Evolutionary conservation across 257 asterid genomes (phyloP), one percentile per base, ranked within the genome.

Genomic region (Coffea eugenioides): DNA sequence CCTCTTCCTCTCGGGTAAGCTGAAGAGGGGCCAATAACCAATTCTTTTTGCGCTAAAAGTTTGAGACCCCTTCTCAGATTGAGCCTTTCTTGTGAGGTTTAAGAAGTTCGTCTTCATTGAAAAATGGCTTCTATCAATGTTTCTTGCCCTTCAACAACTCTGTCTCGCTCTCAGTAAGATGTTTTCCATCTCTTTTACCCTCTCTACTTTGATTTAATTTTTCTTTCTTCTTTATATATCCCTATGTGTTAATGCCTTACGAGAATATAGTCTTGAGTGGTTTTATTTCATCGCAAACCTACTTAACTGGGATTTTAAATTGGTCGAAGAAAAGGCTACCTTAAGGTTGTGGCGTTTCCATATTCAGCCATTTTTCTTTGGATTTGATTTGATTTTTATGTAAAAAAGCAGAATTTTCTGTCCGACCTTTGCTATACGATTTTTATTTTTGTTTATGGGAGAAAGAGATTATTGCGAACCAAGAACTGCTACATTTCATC

Each of bases 41-140:
- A 6, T 57, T 76, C 15, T 5, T 70, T 31, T n/a, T 54, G 48
- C 74, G 62, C 65, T 56, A 76, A 69, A 69, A 39, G 52, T 34
- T 48, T 68, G 36, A 10, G 12, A 10, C 46, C 51, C 31, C 56
- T 70, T 20, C 52, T 4, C 69, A 54, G 45, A 14, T 57, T 74
- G 2, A 49, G 15, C 77, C 46, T 20, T 23, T 15, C 13, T 71
- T 71, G 59, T 48, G 59, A 0, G 39, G 16, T 39, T 61, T 23
- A 74, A 18, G 51, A 43, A 59, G 56, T 84, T 66, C 14, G 82
- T 66, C 71, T 83, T 12, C 15, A 48, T 74, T 49, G 23, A 76
- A 39, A 9, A 71, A 94, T 92, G 98, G 92, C 97, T 82, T 87
- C 98, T 43, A 76, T 92, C 69, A 88, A 87, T 82, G 71, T 93